Base-by-base conservation (phyloP, 164 flowering plant genomes). In the Magnolia sinica region DNA sequence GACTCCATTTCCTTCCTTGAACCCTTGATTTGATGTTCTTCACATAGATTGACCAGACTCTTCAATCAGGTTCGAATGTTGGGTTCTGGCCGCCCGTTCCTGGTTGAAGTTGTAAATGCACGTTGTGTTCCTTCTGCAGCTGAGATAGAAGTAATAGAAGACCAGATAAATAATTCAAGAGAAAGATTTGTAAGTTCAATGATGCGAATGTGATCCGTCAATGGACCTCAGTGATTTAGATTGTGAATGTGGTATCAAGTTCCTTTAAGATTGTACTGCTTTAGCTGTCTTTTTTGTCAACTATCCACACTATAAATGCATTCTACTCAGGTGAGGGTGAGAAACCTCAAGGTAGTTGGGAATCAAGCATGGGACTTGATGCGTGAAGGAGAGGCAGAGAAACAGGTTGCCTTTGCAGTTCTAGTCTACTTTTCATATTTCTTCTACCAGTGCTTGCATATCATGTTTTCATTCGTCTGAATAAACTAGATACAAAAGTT, bases 371-470 rank as follows among this genome's bases (percentile, higher is more conserved):
- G 99, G 98, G 74, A 64, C 51, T 74, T 94, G 76, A 92, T 96
- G 96, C 97, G 91, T 73, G 98, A 96, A 88, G 99, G 99, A 78
- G 99, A 96, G 86, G 88, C 96, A 79, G 98, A 96, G 84, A 96
- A 96, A 80, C 98, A 93, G 98, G 99, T 96, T 52, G 1, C 66
- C 49, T 27, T 31, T 68, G 8, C 1, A 16, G 20, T 68, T 13
- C 8, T 68, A 27, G 50, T 31, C 14, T 8, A 66, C 9, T n/a
- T 22, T 13, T 55, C 18, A 11, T 31, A 50, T 63, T 29, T 61
- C 67, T 81, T 70, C 49, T 19, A 50, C 29, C 19, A 7, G 5
- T 68, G 7, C 11, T 20, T 52, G 20, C 27, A 70, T 50, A 68
- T 20, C 71, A 68, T 70, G 58, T n/a, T 70, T 18, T 29, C n/a